Evolutionary conservation across 1,284 basidiomycete genomes (phyloP).

Genomic region (Abortiporus biennis): DNA sequence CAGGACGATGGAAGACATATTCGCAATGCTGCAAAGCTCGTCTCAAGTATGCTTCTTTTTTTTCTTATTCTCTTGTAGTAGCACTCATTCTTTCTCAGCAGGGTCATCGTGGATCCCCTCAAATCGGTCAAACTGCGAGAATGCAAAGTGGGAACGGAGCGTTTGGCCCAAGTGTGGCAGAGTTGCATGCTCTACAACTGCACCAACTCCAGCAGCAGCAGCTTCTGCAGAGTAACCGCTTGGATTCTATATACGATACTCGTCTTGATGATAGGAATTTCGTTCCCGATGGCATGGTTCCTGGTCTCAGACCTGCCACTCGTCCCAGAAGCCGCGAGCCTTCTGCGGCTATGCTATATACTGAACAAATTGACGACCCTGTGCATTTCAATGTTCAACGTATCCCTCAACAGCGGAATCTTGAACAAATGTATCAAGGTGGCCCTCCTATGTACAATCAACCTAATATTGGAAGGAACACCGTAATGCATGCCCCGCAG

Average conservation of each 20-base stretch:
- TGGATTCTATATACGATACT: conserved; percentile 67
- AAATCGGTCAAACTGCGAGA: conserved; percentile 19
- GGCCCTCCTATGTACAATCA: conserved; percentile 45
- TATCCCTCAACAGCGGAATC: conserved; percentile 36
- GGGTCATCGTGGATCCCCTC: conserved; percentile 25
- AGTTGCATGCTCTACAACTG: conserved; percentile 25
- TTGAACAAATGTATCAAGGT: conserved; percentile 54
- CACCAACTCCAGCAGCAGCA: conserved; percentile 38
- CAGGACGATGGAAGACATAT: conserved; percentile 68
- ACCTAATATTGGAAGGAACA: conserved; percentile 41
- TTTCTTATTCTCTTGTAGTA: neutral
- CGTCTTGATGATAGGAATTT: conserved; percentile 70
- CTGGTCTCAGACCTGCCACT: conserved; percentile 60
- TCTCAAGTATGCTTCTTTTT: conserved; percentile 40
- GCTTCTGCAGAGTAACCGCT: conserved; percentile 37
- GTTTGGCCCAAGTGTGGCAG: conserved; percentile 22
- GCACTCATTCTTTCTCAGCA: conserved; percentile 8
- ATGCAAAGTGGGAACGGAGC: conserved; percentile 20
- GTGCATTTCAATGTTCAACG: conserved; percentile 52
- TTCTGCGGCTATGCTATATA: conserved; percentile 44
- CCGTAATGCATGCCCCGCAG: conserved; percentile 52
- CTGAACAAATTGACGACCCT: conserved; percentile 56
- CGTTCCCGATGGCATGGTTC: conserved; percentile 78
- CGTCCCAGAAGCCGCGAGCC: conserved; percentile 51
- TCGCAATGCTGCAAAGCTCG: conserved; percentile 66